These are phyloP conservation scores for Aspergillus incahuasiensis DNA, from an alignment of 495 filamentous ascomycete species.

Conservation along the genomic window DNA sequence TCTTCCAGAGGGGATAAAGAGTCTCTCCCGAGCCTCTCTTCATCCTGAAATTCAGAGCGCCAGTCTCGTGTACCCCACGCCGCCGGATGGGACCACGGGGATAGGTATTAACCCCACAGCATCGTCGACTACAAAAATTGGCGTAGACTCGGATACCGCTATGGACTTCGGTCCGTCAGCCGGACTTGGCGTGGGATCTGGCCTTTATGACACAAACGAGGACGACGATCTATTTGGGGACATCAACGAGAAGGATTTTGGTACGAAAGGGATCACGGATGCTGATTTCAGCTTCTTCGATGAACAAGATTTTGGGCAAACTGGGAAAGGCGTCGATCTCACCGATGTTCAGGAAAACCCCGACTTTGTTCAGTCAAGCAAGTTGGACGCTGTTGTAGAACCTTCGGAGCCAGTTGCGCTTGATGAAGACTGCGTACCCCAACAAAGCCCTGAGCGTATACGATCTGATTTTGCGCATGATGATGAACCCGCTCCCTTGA, in stretches of 20 bases:
- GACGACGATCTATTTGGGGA: slow-evolving; percentile 68
- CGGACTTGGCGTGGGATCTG: slow-evolving; percentile 34
- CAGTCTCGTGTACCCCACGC: slow-evolving; percentile 79
- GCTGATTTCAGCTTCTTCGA: slow-evolving; percentile 91
- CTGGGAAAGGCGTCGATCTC: slow-evolving; percentile 13
- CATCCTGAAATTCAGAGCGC: slow-evolving; percentile 47
- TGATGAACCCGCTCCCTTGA: slow-evolving; percentile 7
- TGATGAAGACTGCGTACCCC: background rate
- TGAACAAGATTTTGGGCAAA: slow-evolving; percentile 47
- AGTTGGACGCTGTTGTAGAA: slow-evolving; percentile 7
- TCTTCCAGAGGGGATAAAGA: slow-evolving; percentile 34
- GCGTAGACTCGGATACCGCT: slow-evolving; percentile 19
- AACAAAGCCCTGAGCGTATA: background rate
- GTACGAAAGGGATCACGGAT: slow-evolving; percentile 76
- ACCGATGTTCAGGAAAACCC: slow-evolving; percentile 14
- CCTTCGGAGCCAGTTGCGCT: background rate
- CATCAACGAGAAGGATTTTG: slow-evolving; percentile 71
- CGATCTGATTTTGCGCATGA: background rate
- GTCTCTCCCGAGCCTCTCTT: slow-evolving; percentile 47
- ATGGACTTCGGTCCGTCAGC: slow-evolving; percentile 22
- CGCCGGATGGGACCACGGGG: slow-evolving; percentile 66
- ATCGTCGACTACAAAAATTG: slow-evolving; percentile 19
- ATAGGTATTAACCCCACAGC: slow-evolving; percentile 22
- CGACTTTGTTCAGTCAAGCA: slow-evolving; percentile 11
- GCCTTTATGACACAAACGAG: slow-evolving; percentile 42